Conservation (phyloP, 192 early-diverging fungal genomes). For the Backusella morwellensis region DNA sequence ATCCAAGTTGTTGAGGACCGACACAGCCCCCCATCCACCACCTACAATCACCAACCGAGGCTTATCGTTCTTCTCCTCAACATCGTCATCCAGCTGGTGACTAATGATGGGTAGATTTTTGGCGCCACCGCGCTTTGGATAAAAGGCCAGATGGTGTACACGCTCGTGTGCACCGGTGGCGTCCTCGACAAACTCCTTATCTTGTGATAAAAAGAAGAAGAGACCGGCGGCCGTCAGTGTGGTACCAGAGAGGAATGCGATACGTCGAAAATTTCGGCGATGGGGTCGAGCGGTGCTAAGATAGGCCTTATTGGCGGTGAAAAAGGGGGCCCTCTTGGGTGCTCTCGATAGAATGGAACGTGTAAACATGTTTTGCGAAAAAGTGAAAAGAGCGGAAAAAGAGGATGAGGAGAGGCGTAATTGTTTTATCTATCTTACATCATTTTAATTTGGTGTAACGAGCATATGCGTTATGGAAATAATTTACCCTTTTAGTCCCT, state of each 20-base stretch:
- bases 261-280: not conserved
- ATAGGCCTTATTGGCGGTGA: not conserved
- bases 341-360: not conserved
- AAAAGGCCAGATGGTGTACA: slow-evolving; percentile 16
- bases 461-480: not conserved
- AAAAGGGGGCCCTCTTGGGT: not conserved
- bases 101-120: slow-evolving; percentile 45
- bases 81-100: slow-evolving; percentile 41
- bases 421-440: not conserved
- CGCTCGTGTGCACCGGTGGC: not conserved
- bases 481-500: not conserved
- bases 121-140: slow-evolving; percentile 38
- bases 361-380: not conserved
- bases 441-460: not conserved
- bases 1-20: slow-evolving; percentile 43
- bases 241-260: not conserved
- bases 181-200: not conserved
- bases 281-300: not conserved
- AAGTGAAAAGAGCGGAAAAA: not conserved
- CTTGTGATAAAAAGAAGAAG: not conserved
- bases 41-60: slow-evolving; percentile 47
- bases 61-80: slow-evolving; percentile 35
- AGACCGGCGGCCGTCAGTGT: not conserved
- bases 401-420: not conserved
- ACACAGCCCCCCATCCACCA: slow-evolving; percentile 54